These are phyloP conservation scores for Cladophialophora bantiana DNA, from an alignment of 2,329 filamentous ascomycete genomes.

Conservation along the genomic window DNA sequence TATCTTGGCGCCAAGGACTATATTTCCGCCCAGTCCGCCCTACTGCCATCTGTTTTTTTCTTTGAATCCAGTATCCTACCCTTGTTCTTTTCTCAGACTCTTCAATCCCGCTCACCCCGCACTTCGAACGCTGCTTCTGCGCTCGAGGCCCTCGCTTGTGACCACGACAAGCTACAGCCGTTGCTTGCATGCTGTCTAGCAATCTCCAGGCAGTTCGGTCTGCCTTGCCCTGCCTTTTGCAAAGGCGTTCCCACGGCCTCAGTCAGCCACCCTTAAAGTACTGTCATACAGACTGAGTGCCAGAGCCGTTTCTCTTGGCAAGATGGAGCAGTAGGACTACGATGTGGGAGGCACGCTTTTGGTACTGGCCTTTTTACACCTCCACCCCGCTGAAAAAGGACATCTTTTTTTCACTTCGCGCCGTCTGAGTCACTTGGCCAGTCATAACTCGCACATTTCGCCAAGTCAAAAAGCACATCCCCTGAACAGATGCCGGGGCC, in stretches of 20 bases:
- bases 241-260: not conserved
- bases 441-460: not conserved
- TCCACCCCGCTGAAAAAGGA: not conserved
- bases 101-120: slow-evolving; percentile 1
- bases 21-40: no score
- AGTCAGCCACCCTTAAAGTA: no score
- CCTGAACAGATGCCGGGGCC: slow-evolving; percentile 26
- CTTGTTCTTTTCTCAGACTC: no score
- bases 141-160: not conserved
- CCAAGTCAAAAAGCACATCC: slow-evolving; percentile 11
- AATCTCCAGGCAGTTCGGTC: not conserved
- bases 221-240: not conserved
- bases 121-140: not conserved
- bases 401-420: no score
- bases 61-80: no score
- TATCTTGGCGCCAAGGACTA: no score
- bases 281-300: no score
- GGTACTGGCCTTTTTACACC: not conserved
- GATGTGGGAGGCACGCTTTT: not conserved
- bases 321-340: not conserved
- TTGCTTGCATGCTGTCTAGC: not conserved
- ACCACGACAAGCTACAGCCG: slow-evolving; percentile 1
- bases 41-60: no score
- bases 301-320: not conserved
- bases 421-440: no score